A percentile compares a stretch with the other conserved stretches of the same genome.
phyloP scores from a whole-genome alignment of 805 yeast genomes.

The Debaryomyces castellii region DNA sequence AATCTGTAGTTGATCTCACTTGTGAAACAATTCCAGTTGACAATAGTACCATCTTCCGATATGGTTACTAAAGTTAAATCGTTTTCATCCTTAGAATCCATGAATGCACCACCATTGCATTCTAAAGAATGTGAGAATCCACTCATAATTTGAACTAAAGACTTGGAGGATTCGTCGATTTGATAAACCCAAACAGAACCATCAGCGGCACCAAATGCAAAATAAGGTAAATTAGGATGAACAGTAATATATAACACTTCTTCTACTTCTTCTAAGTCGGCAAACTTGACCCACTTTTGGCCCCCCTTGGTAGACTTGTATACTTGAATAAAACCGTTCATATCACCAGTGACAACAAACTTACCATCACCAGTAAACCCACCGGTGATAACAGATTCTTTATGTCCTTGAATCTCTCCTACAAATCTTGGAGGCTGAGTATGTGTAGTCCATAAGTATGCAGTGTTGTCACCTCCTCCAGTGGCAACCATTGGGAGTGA shows the following conservation, averaged over 20 bases:
- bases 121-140: slow-evolving; percentile 81
- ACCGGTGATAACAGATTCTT: slow-evolving; percentile 84
- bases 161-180: slow-evolving; percentile 47
- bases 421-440: slow-evolving; percentile 80
- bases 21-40: slow-evolving; percentile 88
- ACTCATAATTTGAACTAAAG: slow-evolving; percentile 68
- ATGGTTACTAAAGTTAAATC: slow-evolving; percentile 66
- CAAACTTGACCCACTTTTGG: slow-evolving; percentile 73
- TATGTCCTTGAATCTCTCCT: slow-evolving; percentile 74
- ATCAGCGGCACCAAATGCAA: slow-evolving; percentile 90
- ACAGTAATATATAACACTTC: slow-evolving; percentile 82
- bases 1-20: slow-evolving; percentile 68
- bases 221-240: slow-evolving; percentile 77
- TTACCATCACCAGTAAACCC: slow-evolving; percentile 83
- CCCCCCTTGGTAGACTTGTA: slow-evolving; percentile 74
- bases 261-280: slow-evolving; percentile 80
- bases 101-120: slow-evolving; percentile 77
- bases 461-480: slow-evolving; percentile 94
- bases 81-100: slow-evolving; percentile 59
- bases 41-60: slow-evolving; percentile 82
- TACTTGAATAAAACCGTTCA: slow-evolving; percentile 83
- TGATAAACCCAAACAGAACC: slow-evolving; percentile 95
- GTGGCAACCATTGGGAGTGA: slow-evolving; percentile 79
- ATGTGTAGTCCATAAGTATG: slow-evolving; percentile 90
- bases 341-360: slow-evolving; percentile 84